phyloP scores from a whole-genome alignment of 192 early-diverging fungal genomes.

The Backusella circina region DNA sequence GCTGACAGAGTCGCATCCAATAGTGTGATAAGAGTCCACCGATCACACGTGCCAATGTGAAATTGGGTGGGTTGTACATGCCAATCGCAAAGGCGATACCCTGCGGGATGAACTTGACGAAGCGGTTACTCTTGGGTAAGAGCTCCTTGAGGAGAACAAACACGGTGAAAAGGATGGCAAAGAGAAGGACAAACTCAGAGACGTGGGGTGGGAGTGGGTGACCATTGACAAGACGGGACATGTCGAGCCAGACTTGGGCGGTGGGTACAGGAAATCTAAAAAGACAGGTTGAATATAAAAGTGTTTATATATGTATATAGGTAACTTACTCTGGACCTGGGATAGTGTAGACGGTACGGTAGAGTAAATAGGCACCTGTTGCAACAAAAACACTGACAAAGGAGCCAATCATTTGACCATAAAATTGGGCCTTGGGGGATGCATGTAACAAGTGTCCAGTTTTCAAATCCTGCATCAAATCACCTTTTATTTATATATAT shows the following conservation, averaged over 20 bases:
- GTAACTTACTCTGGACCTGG: conserved; percentile 48
- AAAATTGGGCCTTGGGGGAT: conserved; percentile 81
- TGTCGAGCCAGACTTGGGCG: conserved; percentile 75
- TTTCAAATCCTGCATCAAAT: conserved; percentile 70
- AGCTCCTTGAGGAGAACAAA: conserved; percentile 26
- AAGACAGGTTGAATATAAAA: too few species aligned
- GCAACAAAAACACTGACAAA: conserved; percentile 66
- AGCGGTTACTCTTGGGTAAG: conserved; percentile 13
- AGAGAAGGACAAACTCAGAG: conserved; percentile 52
- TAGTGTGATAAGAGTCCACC: conserved; percentile 49
- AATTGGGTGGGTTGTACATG: conserved; percentile 78
- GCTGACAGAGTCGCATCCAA: conserved; percentile 44
- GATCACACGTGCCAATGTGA: conserved; percentile 64
- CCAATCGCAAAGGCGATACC: conserved; percentile 79
- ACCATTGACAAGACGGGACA: conserved; percentile 73
- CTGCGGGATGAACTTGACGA: conserved; percentile 55
- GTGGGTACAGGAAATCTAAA: conserved; percentile 62
- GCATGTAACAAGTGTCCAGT: conserved; percentile 82
- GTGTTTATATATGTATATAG: too few species aligned
- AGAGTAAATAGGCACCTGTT: conserved; percentile 63
- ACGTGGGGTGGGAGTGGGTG: conserved; percentile 65
- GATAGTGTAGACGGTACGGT: conserved; percentile 62
- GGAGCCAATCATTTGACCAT: conserved; percentile 77
- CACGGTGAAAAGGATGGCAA: conserved; percentile 48
- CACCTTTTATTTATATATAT: conserved; percentile 40